Conservation (phyloP, 2,329 filamentous ascomycete species). For the Fusarium tricinctum region DNA sequence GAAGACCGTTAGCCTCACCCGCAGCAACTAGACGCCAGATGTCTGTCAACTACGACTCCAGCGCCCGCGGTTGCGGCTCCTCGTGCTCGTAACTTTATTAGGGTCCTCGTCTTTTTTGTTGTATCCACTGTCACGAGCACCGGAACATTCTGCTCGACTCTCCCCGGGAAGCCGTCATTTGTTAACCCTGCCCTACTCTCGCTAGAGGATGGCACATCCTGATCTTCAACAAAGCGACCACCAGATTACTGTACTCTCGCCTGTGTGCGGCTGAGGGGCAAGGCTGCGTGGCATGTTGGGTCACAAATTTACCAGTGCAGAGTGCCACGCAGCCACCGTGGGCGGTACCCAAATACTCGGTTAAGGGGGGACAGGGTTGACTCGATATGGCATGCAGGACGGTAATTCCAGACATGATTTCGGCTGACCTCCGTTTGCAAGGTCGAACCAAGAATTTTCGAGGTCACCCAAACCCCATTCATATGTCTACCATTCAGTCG, state of each 20-base stretch:
- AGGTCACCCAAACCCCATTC: constrained; percentile 18
- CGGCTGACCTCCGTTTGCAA: constrained; percentile 37
- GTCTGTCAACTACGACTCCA: constrained; percentile 24
- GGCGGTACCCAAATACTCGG: constrained; percentile 47
- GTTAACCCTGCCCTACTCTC: constrained; percentile 43
- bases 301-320: constrained; percentile 37
- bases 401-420: constrained; percentile 46
- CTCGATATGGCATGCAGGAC: constrained; percentile 46
- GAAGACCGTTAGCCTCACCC: constrained; percentile 33
- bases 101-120: constrained; percentile 28
- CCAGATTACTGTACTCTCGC: constrained; percentile 26
- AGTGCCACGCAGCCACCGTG: constrained; percentile 41
- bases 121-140: constrained; percentile 40
- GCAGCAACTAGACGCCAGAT: constrained; percentile 15
- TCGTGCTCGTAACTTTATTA: constrained; percentile 18
- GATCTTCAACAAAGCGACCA: constrained; percentile 36
- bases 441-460: constrained; percentile 22
- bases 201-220: constrained; percentile 38
- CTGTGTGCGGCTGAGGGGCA: constrained; percentile 35
- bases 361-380: constrained; percentile 44
- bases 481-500: constrained; percentile 15
- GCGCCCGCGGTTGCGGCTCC: constrained; percentile 16
- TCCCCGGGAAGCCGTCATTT: constrained; percentile 28
- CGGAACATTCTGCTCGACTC: constrained; percentile 23
- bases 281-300: constrained; percentile 32